Evolutionary conservation across 1,139 yeast genomes (phyloP).

Genomic region (Protomyces inundatus): DNA sequence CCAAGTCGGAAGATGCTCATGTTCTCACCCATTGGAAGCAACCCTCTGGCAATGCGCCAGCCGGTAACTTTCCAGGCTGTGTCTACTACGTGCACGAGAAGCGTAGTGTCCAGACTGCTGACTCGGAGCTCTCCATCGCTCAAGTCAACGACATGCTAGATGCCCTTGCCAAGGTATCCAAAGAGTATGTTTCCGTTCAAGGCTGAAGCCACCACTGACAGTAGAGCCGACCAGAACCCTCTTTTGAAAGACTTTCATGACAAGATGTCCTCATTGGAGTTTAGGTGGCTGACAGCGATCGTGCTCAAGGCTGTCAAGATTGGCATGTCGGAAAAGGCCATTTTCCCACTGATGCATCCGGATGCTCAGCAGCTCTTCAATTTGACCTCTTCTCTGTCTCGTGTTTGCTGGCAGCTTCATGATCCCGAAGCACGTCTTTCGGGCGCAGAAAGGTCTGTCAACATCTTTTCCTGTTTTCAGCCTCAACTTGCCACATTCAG

Average conservation of each 20-base stretch:
- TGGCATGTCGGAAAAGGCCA: slow-evolving; percentile 56
- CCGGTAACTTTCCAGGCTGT: slow-evolving; percentile 44
- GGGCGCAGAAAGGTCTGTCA: slow-evolving; percentile 41
- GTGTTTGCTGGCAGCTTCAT: slow-evolving; percentile 55
- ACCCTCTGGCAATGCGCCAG: slow-evolving; percentile 36
- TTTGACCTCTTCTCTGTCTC: slow-evolving; percentile 61
- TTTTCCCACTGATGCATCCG: slow-evolving; percentile 71
- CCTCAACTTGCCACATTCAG: slow-evolving; percentile 67
- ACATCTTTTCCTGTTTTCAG: slow-evolving; percentile 36
- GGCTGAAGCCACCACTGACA: not conserved
- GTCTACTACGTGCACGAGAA: slow-evolving; percentile 41
- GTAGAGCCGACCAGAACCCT: slow-evolving; percentile 37
- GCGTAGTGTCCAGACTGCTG: slow-evolving; percentile 41
- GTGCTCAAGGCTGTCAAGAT: slow-evolving; percentile 54
- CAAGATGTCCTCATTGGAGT: slow-evolving; percentile 57
- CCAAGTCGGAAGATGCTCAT: slow-evolving; percentile 48
- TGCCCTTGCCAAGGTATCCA: slow-evolving; percentile 39
- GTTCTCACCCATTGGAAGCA: slow-evolving; percentile 48
- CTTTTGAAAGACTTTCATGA: slow-evolving; percentile 51
- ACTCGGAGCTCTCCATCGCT: slow-evolving; percentile 46
- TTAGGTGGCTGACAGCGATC: slow-evolving; percentile 65
- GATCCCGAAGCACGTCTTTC: slow-evolving; percentile 49
- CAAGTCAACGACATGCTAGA: slow-evolving; percentile 59
- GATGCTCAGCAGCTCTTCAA: slow-evolving; percentile 63
- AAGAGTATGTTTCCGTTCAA: slow-evolving; percentile 22